Evolutionary conservation across 371 early-diverging fungal species (phyloP), one percentile per base, ranked within the genome.

Genomic region (Mortierella sp.): DNA sequence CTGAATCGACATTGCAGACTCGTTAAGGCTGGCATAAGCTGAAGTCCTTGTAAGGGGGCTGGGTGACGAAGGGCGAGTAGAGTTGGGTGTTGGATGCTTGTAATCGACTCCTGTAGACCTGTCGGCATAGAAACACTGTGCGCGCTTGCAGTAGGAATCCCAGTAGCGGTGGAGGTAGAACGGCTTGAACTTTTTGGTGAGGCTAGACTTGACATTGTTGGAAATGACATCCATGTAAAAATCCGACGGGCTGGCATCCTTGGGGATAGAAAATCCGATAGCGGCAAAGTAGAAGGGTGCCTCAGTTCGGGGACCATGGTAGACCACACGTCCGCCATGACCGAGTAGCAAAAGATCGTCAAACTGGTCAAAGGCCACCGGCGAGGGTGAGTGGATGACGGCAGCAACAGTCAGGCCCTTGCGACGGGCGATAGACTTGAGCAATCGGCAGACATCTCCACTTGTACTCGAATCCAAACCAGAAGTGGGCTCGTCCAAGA

Each of bases 401-500:
- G 93, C 90, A 11, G 92, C 90, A 8, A 94, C 88, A 14, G 93
- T 93, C 43, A 94, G 83, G 22, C 91, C 89, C 64, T 92, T 90
- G 63, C 85, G 75, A 14, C 77, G 86, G 2, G 93, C 90, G 71
- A 94, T 87, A 6, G 88, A 72, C 65, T 86, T 86, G 16, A 94
- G 85, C 55, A 94, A 75, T 11, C 72, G 70, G 61, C 93, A 90
- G 14, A 95, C 92, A 79, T 95, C 91, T 31, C 86, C 87, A 19
- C 94, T 87, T 14, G 94, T 92, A 29, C 90, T 87, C 44, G 92
- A 90, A 80, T 96, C 97, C 45, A 97, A 85, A 7, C 99, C 64
- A 95, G 87, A 63, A 2, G 97, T 97, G 13, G 97, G 97, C 81
- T 99, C 99, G 80, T 99, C 99, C 80, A 98, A 81, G 77, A 98